Evolutionary conservation across 2,329 filamentous ascomycete genomes (phyloP), one percentile per base, ranked within the genome.

Genomic region (Pseudophaeomoniella oleicola): DNA sequence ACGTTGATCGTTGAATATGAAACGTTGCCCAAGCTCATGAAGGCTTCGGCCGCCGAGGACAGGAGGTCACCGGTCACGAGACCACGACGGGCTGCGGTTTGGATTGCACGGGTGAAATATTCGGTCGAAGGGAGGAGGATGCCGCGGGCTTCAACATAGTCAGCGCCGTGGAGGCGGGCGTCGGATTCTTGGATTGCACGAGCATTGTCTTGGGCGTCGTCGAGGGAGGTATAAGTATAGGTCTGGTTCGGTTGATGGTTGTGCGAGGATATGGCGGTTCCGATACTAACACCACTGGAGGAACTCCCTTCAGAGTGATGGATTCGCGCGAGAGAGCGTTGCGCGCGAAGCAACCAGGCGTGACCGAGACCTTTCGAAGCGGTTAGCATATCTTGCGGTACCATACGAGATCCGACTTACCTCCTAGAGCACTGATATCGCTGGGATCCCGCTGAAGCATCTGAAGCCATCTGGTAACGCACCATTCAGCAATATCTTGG

Each of bases 91-190:
- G 56, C 54, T 4, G 66, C 64, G 30, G 57, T 52, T 37, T 57
- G 51, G 10, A 69, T 58, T 15, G 67, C 66, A 38, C 60, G 53
- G 32, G 57, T 53, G 37, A 68, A 59, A 45, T 70, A 70, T 39
- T 72, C 68, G 4, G 59, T 60, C 5, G 68, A 65, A 34, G 68
- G 67, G 22, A 67, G 56, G 4, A 72, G 51, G 37, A 61, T 57
- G 2, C 61, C 64, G 39, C 67, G 57, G 35, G 67, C 69, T 51
- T 71, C 66, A 11, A 70, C 64, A 47, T 70, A 68, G 35, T 69
- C 57, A 4, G 56, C 46, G 4, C 49, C 51, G 16, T 58, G 51
- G 9, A 58, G 43, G 37, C 57, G 47, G 29, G 51, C 44, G 37
- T 65, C 58, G 16, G 55, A 57, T 40, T 62, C 56, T 9, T 47